These are phyloP conservation scores for Cyclotella kingstonii DNA, from an alignment of 108 stramenopile species.

Conservation along the genomic window DNA sequence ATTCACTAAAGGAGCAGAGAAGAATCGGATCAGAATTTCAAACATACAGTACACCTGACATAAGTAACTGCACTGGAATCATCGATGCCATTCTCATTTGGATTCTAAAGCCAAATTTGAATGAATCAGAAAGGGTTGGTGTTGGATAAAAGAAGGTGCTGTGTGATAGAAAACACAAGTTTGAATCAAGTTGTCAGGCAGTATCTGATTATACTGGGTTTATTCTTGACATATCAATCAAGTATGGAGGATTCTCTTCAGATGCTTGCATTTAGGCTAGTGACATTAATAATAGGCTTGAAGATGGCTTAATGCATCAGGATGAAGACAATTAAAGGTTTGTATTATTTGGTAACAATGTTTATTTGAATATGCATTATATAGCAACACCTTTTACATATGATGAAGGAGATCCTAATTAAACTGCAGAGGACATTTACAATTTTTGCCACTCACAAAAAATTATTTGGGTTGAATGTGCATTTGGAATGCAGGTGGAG, in stretches of 20 bases:
- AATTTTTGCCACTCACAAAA: neutral
- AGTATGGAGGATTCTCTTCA: neutral
- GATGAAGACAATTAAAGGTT: neutral
- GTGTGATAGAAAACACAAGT: too few species aligned
- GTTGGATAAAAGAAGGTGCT: too few species aligned
- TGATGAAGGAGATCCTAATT: neutral
- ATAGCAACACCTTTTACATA: neutral
- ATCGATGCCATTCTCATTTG: too few species aligned
- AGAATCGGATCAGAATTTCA: neutral
- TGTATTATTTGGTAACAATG: neutral
- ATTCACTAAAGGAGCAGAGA: neutral
- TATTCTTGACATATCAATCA: constrained; percentile 10
- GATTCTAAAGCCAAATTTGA: neutral
- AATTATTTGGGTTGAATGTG: neutral
- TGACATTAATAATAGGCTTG: constrained; percentile 1
- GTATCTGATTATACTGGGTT: neutral
- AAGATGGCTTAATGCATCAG: neutral
- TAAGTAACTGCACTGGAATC: too few species aligned
- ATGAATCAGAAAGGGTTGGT: too few species aligned
- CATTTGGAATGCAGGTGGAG: constrained; percentile 11
- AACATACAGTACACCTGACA: neutral
- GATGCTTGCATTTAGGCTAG: neutral
- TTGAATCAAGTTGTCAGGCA: neutral
- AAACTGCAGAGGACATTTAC: neutral
- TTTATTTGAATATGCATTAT: neutral